Evolutionary conservation across 495 filamentous ascomycete genomes (phyloP).

Genomic region (Articulospora tetracladia): DNA sequence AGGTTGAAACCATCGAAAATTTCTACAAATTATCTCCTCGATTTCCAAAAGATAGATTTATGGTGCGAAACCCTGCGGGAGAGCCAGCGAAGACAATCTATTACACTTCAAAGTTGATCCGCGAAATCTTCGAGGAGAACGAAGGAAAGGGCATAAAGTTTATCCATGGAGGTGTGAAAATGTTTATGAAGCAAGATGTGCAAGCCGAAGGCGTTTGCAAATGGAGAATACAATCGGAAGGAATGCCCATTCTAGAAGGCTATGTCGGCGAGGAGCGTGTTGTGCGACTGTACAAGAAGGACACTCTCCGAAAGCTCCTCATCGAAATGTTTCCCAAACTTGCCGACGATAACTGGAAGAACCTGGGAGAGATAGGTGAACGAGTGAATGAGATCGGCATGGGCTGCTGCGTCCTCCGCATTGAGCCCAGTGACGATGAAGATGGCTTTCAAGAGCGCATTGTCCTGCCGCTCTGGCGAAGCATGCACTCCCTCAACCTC

Average conservation of each 20-base stretch:
- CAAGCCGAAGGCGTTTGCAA: conserved; percentile 78
- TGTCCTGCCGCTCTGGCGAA: conserved; percentile 89
- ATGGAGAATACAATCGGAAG: conserved; percentile 95
- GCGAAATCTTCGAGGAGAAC: conserved; percentile 76
- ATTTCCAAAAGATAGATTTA: conserved; percentile 87
- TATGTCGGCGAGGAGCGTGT: conserved; percentile 78
- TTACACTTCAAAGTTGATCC: conserved; percentile 83
- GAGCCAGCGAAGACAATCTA: conserved; percentile 86
- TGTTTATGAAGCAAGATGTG: conserved; percentile 96
- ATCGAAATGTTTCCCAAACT: conserved; percentile 96
- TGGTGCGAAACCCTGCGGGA: conserved; percentile 88
- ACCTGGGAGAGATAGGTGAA: conserved; percentile 83
- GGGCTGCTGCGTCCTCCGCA: conserved; percentile 86
- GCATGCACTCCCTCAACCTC: conserved; percentile 79
- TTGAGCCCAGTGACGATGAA: conserved; percentile 66
- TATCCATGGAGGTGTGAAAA: conserved; percentile 93
- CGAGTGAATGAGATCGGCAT: conserved; percentile 73
- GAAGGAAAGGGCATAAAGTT: conserved; percentile 90
- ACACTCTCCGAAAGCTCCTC: conserved; percentile 73
- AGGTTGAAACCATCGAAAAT: conserved; percentile 65
- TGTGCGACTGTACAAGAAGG: conserved; percentile 67
- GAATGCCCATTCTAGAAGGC: conserved; percentile 78
- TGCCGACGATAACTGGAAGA: conserved; percentile 57
- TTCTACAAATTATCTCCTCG: conserved; percentile 80
- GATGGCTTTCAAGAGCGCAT: conserved; percentile 76